Evolutionary conservation across 2,329 filamentous ascomycete species (phyloP), one percentile per base, ranked within the genome.

Genomic region (Cladophialophora yegresii): DNA sequence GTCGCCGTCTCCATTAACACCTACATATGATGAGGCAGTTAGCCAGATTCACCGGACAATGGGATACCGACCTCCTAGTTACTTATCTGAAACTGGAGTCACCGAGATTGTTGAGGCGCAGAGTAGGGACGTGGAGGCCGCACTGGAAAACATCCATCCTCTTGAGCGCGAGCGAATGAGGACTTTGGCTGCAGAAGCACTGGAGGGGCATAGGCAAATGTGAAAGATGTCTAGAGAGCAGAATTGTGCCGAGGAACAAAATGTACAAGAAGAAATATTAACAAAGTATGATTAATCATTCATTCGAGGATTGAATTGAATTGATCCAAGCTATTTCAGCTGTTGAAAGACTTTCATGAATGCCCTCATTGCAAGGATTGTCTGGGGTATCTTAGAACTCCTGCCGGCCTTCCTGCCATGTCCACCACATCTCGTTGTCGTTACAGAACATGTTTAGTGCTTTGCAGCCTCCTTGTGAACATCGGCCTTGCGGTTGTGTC

Each of bases 11-110:
- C 69, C 69, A 6, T 47, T 65, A 33, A 71, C 69, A 20, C 69
- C 69, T 1, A 71, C 68, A 2, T 71, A 71, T 58, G 68, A 70
- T 50, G 64, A 71, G 57, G 69, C 69, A 1, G 12, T 70, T 64
- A 64, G 47, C 10, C 54, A 67, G 10, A 58, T 69, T 7, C 68
- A 64, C 36, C 61, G 43, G 30, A 62, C 54, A 4, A 72, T 72
- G 20, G 72, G 73, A n/a, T 77, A 77, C 64, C 82, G 90, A 0
- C 91, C 91, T 4, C 91, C 91, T 1, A 91, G 88, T 4, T 95
- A 95, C 73, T 81, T 83, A 3, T 91, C 88, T 0, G 89, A 93
- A 9, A 88, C 92, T 70, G 90, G 90, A 0, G 83, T 92, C 4
- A 83, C 83, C 30, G 92, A 92, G 73, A 85, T 91, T 13, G 81